A percentile compares a stretch with the other conserved stretches of the same genome.
Conservation (phyloP, 1,284 basidiomycete species). For the Malassezia japonica region DNA sequence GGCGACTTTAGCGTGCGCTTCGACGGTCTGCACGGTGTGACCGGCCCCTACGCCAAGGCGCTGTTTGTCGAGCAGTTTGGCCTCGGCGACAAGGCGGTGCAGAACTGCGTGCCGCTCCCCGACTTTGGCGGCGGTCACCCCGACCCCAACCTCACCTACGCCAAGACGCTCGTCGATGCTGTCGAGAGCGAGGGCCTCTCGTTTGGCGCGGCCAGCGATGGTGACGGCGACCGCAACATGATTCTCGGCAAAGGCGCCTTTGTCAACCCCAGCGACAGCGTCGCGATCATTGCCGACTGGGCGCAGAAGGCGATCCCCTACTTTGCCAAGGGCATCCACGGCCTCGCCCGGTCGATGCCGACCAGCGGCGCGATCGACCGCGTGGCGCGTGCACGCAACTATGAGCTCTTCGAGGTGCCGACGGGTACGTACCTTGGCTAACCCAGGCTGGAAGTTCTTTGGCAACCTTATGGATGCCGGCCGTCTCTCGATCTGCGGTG, state of each 20-base stretch:
- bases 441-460: conserved; percentile 86
- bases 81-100: conserved; percentile 68
- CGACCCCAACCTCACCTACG: conserved; percentile 96
- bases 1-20: conserved; percentile 71
- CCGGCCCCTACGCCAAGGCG: conserved; percentile 85
- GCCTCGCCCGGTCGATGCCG: conserved; percentile 91
- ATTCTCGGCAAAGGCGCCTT: conserved; percentile 97
- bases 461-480: conserved; percentile 99
- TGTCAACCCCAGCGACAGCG: conserved; percentile 91
- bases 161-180: conserved; percentile 80
- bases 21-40: conserved; percentile 92
- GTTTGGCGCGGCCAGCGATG: conserved; percentile 93
- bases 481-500: conserved; percentile 89
- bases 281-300: conserved; percentile 98
- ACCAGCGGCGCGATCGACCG: conserved; percentile 93
- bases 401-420: conserved; percentile 91
- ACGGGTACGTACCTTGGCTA: conserved; percentile 55
- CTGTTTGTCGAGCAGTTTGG: conserved; percentile 79
- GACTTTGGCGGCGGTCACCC: conserved; percentile 97
- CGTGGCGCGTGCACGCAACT: conserved; percentile 85
- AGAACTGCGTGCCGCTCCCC: conserved; percentile 81
- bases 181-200: conserved; percentile 78
- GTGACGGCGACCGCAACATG: conserved; percentile 98
- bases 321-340: conserved; percentile 91
- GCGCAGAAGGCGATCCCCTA: conserved; percentile 84